Conservation (phyloP, 768 basidiomycete genomes). For the Leccinum truebloodii region DNA sequence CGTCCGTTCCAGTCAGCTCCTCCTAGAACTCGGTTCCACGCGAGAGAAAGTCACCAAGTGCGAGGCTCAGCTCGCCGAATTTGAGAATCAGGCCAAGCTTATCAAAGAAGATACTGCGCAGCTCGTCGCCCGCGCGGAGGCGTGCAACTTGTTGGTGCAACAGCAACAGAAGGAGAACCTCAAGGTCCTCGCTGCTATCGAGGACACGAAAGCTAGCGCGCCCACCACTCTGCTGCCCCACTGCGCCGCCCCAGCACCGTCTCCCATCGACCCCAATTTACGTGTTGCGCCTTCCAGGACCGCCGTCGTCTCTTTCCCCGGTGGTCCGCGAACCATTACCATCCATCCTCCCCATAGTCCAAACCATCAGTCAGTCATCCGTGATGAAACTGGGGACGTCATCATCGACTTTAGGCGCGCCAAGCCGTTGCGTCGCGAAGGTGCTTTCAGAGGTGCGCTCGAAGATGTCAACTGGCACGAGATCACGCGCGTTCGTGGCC, state of each 20-base stretch:
- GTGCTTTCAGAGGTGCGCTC: conserved; percentile 19
- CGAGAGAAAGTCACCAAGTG: conserved; percentile 8
- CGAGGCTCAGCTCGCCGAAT: conserved; percentile 11
- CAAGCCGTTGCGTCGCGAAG: conserved; percentile 21
- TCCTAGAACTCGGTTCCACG: conserved; percentile 11
- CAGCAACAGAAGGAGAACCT: conserved; percentile 12
- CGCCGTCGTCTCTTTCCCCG: conserved; percentile 21
- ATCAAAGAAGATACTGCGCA: conserved; percentile 12
- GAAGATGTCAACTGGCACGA: conserved; percentile 9
- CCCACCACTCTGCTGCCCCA: not conserved
- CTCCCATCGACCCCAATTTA: not conserved
- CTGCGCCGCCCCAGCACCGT: not conserved
- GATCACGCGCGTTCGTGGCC: conserved; percentile 15
- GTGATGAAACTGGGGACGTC: conserved; percentile 19
- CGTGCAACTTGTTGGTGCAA: not conserved
- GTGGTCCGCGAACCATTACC: conserved; percentile 23
- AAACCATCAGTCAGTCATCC: conserved; percentile 13
- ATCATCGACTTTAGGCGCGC: conserved; percentile 12
- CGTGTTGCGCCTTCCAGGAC: not conserved
- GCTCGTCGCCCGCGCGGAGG: conserved; percentile 6
- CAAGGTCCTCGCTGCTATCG: conserved; percentile 5
- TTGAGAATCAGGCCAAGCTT: not conserved
- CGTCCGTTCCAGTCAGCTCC: conserved; percentile 5
- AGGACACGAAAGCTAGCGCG: not conserved
- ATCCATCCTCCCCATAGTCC: conserved; percentile 23